Evolutionary conservation across 2,329 filamentous ascomycete genomes (phyloP), one percentile per base, ranked within the genome.

Genomic region (Mariannaea elegans): DNA sequence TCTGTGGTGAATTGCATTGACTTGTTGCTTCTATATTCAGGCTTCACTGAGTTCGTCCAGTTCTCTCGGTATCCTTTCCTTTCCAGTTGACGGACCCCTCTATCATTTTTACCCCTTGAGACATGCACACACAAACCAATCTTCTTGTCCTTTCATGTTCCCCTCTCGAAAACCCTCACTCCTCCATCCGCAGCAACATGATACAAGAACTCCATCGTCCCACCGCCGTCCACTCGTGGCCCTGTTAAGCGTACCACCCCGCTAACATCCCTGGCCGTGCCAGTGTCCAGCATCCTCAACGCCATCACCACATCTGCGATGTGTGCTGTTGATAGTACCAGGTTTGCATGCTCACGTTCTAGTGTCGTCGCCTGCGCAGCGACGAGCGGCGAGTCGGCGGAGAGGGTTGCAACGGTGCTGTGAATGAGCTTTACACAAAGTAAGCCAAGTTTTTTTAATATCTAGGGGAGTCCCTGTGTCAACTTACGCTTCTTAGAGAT

Each of bases 211-310:
- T 97, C 94, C 62, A 82, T 87, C 68, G 91, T 83, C 64, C 84
- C 83, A 2, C 79, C 69, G 27, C 51, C 64, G 24, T 71, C 70
- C 9, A 64, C 58, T 39, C 66, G 71, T 21, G 71, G 73, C 42
- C 83, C 81, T 16, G 90, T 94, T 48, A 95, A 82, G 65, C 93
- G 85, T 63, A 97, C 71, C 41, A 97, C 93, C 3, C 94, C 94
- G 77, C 92, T 97, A 29, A 98, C 92, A 76, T 97, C 94, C 73
- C 85, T 89, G 63, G 94, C 94, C n/a, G 89, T 88, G 1, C 94
- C 94, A 0, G 93, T 97, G 71, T 97, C 93, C 61, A 98, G 76
- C 71, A 89, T 83, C 51, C 94, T 82, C 58, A 95, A 78, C 62
- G 91, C 87, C 68, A 97, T 77, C 3, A 94, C 83, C 63, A 85